Percentiles rank a stretch among this genome's conserved stretches.
Evolutionary conservation across 2,329 filamentous ascomycete species (phyloP).

Genomic region (Chrysoporthe cubensis): DNA sequence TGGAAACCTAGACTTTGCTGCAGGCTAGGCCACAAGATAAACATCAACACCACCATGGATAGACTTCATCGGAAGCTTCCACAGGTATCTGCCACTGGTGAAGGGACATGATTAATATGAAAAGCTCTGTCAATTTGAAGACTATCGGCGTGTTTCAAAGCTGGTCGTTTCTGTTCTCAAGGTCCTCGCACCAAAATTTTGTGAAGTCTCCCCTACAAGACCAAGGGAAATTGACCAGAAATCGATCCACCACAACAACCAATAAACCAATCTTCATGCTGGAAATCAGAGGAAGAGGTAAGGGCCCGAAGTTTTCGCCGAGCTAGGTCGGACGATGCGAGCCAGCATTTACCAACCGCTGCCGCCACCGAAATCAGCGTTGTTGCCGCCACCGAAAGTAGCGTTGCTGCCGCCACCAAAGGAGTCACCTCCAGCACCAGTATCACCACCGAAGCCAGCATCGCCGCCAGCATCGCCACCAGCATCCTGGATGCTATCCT

Average conservation of each 20-base stretch:
- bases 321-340: background rate
- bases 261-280: slow-evolving; percentile 1
- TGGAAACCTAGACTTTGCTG: background rate
- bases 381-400: slow-evolving; percentile 23
- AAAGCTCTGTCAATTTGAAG: background rate
- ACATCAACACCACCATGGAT: background rate
- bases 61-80: background rate
- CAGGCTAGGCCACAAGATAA: background rate
- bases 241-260: background rate
- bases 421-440: slow-evolving; percentile 19
- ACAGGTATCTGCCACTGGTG: background rate
- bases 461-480: slow-evolving; percentile 24
- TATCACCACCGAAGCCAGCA: slow-evolving; percentile 16
- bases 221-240: slow-evolving; percentile 15
- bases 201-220: slow-evolving; percentile 6
- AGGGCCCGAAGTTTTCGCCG: too few relatives aligned
- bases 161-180: slow-evolving; percentile 4
- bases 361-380: background rate
- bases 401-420: slow-evolving; percentile 24
- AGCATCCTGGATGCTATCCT: slow-evolving; percentile 29
- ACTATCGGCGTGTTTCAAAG: background rate
- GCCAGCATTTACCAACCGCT: slow-evolving; percentile 12
- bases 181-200: background rate
- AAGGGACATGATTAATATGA: background rate
- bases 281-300: background rate